phyloP scores from a whole-genome alignment of 1,284 basidiomycete genomes.

The Malassezia pachydermatis region DNA sequence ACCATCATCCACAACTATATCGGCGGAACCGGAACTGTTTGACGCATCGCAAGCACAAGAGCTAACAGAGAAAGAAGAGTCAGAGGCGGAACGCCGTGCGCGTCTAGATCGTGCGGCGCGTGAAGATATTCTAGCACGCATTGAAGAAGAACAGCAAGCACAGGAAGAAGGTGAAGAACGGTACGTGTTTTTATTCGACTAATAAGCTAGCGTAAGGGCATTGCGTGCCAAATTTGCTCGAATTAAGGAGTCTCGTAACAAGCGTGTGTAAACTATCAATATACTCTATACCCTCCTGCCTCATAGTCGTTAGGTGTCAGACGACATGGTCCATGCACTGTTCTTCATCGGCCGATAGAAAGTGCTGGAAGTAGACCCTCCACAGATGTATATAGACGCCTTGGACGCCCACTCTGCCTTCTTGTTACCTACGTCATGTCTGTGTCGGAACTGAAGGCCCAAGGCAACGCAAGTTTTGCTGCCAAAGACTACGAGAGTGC shows the following conservation, averaged over 20 bases:
- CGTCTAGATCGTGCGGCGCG: slow-evolving; percentile 26
- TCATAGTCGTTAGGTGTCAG: too few species aligned
- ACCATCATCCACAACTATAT: slow-evolving; percentile 18
- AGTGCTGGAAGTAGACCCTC: slow-evolving; percentile 11
- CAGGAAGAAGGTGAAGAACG: slow-evolving; percentile 36
- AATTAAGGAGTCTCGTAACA: slow-evolving; percentile 12
- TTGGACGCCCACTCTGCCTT: not conserved
- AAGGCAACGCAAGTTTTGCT: slow-evolving; percentile 47
- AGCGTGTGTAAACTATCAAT: not conserved
- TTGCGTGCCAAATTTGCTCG: slow-evolving; percentile 8
- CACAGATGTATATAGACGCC: slow-evolving; percentile 1
- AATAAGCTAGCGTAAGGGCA: not conserved
- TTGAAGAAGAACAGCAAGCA: slow-evolving; percentile 33
- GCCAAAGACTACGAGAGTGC: slow-evolving; percentile 42
- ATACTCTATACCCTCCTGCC: not conserved
- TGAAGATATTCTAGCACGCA: slow-evolving; percentile 30
- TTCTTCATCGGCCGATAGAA: slow-evolving; percentile 24
- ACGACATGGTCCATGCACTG: slow-evolving; percentile 5
- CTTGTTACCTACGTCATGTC: slow-evolving; percentile 26
- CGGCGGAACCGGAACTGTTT: slow-evolving; percentile 25
- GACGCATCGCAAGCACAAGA: not conserved
- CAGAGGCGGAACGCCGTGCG: slow-evolving; percentile 13
- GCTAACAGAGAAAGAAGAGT: not conserved
- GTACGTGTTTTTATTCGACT: slow-evolving; percentile 14
- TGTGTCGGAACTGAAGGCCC: slow-evolving; percentile 43